These are phyloP conservation scores for Dothiorella sarmentorum DNA, from an alignment of 2,329 filamentous ascomycete species.

Conservation along the genomic window DNA sequence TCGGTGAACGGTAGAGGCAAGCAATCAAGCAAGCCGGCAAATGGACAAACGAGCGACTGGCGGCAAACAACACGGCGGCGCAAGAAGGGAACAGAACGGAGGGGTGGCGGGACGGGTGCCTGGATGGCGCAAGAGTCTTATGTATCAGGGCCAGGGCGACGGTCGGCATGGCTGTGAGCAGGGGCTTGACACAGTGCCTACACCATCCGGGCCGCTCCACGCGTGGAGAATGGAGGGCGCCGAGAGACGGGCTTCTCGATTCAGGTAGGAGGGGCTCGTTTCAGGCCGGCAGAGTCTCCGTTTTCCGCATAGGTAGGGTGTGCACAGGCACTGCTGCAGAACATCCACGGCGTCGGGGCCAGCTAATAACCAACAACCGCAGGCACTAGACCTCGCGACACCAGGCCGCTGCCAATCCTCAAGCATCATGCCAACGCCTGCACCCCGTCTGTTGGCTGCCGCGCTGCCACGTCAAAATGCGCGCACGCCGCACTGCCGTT, in stretches of 20 bases:
- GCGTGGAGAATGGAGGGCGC: slow-evolving; percentile 8
- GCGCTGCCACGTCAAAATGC: slow-evolving; percentile 5
- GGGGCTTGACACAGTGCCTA: slow-evolving; percentile 2
- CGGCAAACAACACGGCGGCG: background rate
- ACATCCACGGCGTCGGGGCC: slow-evolving; percentile 6
- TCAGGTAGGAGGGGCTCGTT: slow-evolving; percentile 13
- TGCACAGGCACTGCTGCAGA: slow-evolving; percentile 6
- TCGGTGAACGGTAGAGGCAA: background rate
- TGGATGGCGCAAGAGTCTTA: slow-evolving; percentile 14
- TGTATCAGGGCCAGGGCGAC: background rate
- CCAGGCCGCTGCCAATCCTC: background rate
- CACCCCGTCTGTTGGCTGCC: background rate
- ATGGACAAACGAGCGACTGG: slow-evolving; percentile 10
- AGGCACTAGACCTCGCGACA: background rate
- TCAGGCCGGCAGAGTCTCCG: slow-evolving; percentile 7
- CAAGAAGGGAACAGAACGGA: background rate
- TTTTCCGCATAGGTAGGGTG: slow-evolving; percentile 9
- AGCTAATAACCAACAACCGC: background rate
- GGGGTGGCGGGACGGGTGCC: background rate
- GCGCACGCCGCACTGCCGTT: background rate
- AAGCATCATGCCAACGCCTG: background rate
- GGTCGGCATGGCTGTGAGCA: background rate
- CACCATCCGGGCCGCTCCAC: slow-evolving; percentile 6
- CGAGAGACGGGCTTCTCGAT: background rate
- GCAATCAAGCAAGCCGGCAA: background rate